phyloP scores from a whole-genome alignment of 192 early-diverging fungal genomes.

The Phlyctochytrium arcticum region DNA sequence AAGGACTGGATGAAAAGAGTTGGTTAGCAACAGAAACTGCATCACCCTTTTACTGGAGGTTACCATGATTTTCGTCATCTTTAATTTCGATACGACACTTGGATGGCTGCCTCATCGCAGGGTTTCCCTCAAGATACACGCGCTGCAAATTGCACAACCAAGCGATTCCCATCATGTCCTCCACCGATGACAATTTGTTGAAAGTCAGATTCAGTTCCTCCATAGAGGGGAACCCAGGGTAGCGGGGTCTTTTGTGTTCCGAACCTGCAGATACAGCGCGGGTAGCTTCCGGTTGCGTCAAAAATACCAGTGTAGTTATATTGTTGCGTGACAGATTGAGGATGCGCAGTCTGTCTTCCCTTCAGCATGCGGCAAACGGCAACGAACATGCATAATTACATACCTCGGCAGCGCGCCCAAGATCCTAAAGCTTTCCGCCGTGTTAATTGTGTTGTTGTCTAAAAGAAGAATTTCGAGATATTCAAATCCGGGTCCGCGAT shows the following conservation, averaged over 20 bases:
- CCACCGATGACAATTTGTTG: constrained; percentile 37
- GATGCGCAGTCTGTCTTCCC: constrained; percentile 28
- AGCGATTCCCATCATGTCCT: constrained; percentile 39
- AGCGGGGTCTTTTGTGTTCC: constrained; percentile 19
- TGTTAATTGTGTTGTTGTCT: constrained; percentile 38
- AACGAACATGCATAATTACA: neutral
- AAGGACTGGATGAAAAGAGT: constrained; percentile 24
- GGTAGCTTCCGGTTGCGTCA: constrained; percentile 10
- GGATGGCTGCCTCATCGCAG: constrained; percentile 25
- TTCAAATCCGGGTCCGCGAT: constrained; percentile 35
- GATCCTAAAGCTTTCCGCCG: constrained; percentile 24
- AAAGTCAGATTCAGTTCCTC: constrained; percentile 43
- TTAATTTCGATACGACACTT: neutral
- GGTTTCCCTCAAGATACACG: constrained; percentile 52
- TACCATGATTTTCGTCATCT: neutral
- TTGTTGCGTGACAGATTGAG: constrained; percentile 41
- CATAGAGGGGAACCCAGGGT: constrained; percentile 39
- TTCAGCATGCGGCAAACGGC: neutral
- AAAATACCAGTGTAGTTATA: constrained; percentile 29
- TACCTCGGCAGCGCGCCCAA: constrained; percentile 44
- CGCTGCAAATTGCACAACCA: constrained; percentile 34
- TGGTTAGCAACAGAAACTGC: neutral
- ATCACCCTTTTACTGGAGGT: too few relatives aligned
- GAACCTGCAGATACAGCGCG: too few relatives aligned
- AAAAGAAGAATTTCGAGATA: constrained; percentile 36